These are phyloP conservation scores for Penicillium sp. DNA, from an alignment of 2,329 filamentous ascomycete genomes.

Conservation along the genomic window DNA sequence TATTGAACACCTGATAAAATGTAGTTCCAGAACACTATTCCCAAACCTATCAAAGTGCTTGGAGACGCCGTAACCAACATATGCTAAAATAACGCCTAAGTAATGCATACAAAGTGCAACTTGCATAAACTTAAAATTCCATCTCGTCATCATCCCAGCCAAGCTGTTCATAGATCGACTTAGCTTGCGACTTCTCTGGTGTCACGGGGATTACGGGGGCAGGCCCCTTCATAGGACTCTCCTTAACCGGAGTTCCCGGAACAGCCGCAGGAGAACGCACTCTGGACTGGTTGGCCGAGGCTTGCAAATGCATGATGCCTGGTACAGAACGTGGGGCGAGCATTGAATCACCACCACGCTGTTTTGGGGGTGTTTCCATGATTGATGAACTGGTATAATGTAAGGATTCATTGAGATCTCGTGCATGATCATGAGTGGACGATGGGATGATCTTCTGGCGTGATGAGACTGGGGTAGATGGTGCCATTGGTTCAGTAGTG, in stretches of 20 bases:
- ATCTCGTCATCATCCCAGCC: slow-evolving; percentile 43
- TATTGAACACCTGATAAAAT: not conserved
- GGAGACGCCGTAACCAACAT: not conserved
- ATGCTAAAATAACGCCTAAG: not conserved
- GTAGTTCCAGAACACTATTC: not conserved
- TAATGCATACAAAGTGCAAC: not conserved
- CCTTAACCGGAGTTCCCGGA: slow-evolving; percentile 33
- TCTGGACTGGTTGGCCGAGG: slow-evolving; percentile 5
- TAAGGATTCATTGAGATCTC: slow-evolving; percentile 7
- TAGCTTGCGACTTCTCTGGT: slow-evolving; percentile 32
- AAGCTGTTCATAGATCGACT: slow-evolving; percentile 41
- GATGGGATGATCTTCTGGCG: slow-evolving; percentile 15
- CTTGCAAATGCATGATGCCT: slow-evolving; percentile 4
- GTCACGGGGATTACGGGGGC: slow-evolving; percentile 26
- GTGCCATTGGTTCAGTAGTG: slow-evolving; percentile 16
- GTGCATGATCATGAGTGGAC: slow-evolving; percentile 5
- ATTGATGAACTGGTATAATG: slow-evolving; percentile 17
- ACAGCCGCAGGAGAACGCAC: slow-evolving; percentile 17
- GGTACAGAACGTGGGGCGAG: slow-evolving; percentile 9
- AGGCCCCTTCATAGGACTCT: not conserved
- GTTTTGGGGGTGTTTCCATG: slow-evolving; percentile 30
- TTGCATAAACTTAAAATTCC: slow-evolving; percentile 12
- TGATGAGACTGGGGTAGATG: slow-evolving; percentile 28
- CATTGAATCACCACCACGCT: slow-evolving; percentile 2
- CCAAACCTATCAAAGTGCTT: not conserved